Percentiles rank a stretch among this genome's conserved stretches.
Conservation (phyloP, 208 protist species). For the Acanthamoeba sp. region DNA sequence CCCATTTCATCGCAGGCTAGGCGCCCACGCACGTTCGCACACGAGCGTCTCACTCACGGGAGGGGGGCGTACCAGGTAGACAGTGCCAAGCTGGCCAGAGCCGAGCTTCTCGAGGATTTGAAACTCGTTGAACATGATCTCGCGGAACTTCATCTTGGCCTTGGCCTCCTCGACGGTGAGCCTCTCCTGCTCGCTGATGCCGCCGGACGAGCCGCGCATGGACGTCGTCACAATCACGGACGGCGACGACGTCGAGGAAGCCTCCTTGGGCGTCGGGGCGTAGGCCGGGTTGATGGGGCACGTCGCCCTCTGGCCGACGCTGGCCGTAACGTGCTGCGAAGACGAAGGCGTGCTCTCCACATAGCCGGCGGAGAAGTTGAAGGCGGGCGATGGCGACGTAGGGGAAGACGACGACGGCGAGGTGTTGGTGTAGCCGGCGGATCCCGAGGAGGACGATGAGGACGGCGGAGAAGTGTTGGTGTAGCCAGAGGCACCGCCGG, state of each 20-base stretch:
- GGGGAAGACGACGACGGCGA: not conserved
- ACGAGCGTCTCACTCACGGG: too few relatives aligned
- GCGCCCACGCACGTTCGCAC: too few relatives aligned
- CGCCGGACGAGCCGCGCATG: not conserved
- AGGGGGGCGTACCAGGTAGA: not conserved
- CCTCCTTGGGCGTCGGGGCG: not conserved
- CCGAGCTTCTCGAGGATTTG: slow-evolving; percentile 42
- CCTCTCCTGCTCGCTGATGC: slow-evolving; percentile 27
- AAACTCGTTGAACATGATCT: slow-evolving; percentile 21
- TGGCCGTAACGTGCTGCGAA: not conserved
- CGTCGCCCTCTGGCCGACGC: not conserved
- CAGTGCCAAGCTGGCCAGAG: not conserved
- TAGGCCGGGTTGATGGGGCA: slow-evolving; percentile 56
- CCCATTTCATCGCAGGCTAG: not conserved
- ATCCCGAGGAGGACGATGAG: not conserved
- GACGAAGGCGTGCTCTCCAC: not conserved
- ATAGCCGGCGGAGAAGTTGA: not conserved
- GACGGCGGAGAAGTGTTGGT: not conserved
- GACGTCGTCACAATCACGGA: not conserved
- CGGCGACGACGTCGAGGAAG: not conserved
- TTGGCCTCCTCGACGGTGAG: slow-evolving; percentile 42
- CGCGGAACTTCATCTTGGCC: slow-evolving; percentile 55
- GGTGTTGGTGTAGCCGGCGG: not conserved
- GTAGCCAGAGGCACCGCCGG: too few relatives aligned
- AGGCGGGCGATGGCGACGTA: not conserved